Evolutionary conservation across 2,329 filamentous ascomycete species (phyloP).

Genomic region (Aspergillus cejpii): DNA sequence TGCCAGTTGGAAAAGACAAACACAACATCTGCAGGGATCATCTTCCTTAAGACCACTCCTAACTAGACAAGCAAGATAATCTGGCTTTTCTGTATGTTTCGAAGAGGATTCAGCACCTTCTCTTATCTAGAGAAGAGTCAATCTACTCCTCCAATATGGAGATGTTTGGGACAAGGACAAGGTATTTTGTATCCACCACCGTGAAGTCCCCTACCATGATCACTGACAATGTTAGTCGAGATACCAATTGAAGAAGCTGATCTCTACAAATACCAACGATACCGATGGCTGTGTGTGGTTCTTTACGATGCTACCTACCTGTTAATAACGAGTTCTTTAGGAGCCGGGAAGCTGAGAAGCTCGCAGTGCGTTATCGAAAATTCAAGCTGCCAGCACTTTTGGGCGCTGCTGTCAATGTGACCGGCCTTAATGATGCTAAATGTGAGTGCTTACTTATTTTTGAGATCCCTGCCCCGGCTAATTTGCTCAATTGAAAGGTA

Average conservation of each 20-base stretch:
- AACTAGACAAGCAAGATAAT: too few relatives aligned
- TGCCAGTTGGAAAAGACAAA: too few relatives aligned
- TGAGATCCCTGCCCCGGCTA: background rate
- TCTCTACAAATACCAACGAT: conserved; percentile 23
- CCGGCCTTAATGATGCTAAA: background rate
- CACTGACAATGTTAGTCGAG: conserved; percentile 1
- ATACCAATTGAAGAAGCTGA: conserved; percentile 18
- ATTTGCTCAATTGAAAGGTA: conserved; percentile 1
- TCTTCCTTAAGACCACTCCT: too few relatives aligned
- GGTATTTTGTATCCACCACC: background rate
- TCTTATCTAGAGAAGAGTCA: background rate
- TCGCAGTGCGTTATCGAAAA: conserved; percentile 23
- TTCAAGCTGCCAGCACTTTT: conserved; percentile 23
- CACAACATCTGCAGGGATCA: too few relatives aligned
- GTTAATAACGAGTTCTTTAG: conserved; percentile 8
- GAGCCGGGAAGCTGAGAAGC: conserved; percentile 20
- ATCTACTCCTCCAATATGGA: background rate
- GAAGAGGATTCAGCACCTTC: background rate
- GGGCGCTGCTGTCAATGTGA: conserved; percentile 9
- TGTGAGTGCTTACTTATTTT: background rate
- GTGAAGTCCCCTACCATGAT: background rate
- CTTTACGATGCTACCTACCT: conserved; percentile 7
- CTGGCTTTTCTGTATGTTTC: background rate
- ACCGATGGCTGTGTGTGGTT: conserved; percentile 22
- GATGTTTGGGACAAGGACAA: background rate